phyloP scores from a whole-genome alignment of 2,329 filamentous ascomycete genomes.

The Hypoxylon sp. region DNA sequence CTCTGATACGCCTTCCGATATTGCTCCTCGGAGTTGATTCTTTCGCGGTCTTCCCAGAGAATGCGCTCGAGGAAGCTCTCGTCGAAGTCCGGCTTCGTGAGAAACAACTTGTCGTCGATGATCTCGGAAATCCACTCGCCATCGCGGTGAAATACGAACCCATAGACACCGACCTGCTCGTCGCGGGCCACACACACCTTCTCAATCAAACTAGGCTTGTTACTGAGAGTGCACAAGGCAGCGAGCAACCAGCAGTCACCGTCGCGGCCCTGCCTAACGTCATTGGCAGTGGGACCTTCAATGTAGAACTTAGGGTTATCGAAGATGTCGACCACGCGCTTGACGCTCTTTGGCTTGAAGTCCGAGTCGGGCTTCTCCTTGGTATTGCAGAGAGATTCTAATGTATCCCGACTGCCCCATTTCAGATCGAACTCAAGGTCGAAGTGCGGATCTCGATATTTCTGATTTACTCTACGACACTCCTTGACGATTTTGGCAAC shows the following conservation, averaged over 20 bases:
- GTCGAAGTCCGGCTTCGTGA: slow-evolving; percentile 73
- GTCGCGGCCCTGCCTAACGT: slow-evolving; percentile 82
- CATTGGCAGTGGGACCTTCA: slow-evolving; percentile 81
- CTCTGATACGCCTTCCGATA: slow-evolving; percentile 76
- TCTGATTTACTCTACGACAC: slow-evolving; percentile 84
- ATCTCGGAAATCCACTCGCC: slow-evolving; percentile 78
- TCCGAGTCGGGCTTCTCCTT: slow-evolving; percentile 39
- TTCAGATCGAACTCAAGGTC: slow-evolving; percentile 85
- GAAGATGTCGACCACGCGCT: slow-evolving; percentile 82
- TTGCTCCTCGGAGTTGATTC: slow-evolving; percentile 68
- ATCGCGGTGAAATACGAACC: slow-evolving; percentile 87
- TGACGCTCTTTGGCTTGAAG: slow-evolving; percentile 69
- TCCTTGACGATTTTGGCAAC: slow-evolving; percentile 73
- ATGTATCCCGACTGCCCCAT: slow-evolving; percentile 65
- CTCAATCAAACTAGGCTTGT: slow-evolving; percentile 79
- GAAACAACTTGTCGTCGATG: slow-evolving; percentile 71
- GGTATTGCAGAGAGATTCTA: slow-evolving; percentile 61
- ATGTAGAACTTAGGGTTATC: slow-evolving; percentile 83
- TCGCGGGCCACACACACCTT: slow-evolving; percentile 80
- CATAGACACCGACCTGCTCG: slow-evolving; percentile 83
- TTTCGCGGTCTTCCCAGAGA: slow-evolving; percentile 61
- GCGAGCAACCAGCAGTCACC: slow-evolving; percentile 92
- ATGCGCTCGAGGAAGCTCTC: slow-evolving; percentile 67
- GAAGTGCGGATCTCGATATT: slow-evolving; percentile 89
- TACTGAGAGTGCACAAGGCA: slow-evolving; percentile 81